Conservation (phyloP, 225 moss, liverwort and hornwort species). For the Neckera pumila region DNA sequence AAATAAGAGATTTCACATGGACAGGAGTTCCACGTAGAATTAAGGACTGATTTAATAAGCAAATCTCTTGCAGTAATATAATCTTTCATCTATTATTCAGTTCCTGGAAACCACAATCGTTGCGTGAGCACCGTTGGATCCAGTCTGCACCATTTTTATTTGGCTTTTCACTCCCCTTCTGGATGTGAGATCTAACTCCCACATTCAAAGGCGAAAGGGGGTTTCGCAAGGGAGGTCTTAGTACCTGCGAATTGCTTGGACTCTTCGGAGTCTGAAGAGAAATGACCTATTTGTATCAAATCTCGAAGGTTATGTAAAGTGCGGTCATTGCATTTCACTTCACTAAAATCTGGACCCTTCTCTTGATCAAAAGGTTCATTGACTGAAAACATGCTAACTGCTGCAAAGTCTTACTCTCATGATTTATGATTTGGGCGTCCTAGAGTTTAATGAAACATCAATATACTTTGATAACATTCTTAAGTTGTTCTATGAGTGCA, state of each 20-base stretch:
- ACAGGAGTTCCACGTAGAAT: background rate
- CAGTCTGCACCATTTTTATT: background rate
- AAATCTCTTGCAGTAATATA: background rate
- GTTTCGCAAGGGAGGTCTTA: background rate
- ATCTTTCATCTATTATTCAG: background rate
- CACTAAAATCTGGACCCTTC: background rate
- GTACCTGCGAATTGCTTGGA: background rate
- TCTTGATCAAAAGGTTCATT: background rate
- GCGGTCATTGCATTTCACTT: background rate
- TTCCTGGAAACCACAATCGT: background rate
- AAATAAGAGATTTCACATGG: background rate
- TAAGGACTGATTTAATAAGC: background rate
- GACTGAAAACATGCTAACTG: background rate
- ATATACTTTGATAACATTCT: background rate
- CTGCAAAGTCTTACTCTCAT: background rate
- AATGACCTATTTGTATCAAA: background rate
- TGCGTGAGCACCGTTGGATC: background rate
- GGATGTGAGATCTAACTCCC: background rate
- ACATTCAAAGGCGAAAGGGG: background rate
- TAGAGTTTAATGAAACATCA: background rate
- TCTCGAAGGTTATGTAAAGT: background rate
- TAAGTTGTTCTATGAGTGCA: background rate
- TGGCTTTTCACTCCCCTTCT: background rate
- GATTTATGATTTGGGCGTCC: background rate
- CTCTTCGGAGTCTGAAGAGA: background rate